Evolutionary conservation across 2,329 filamentous ascomycete species (phyloP), one percentile per base, ranked within the genome.

Genomic region (Arachnomyces sp.): DNA sequence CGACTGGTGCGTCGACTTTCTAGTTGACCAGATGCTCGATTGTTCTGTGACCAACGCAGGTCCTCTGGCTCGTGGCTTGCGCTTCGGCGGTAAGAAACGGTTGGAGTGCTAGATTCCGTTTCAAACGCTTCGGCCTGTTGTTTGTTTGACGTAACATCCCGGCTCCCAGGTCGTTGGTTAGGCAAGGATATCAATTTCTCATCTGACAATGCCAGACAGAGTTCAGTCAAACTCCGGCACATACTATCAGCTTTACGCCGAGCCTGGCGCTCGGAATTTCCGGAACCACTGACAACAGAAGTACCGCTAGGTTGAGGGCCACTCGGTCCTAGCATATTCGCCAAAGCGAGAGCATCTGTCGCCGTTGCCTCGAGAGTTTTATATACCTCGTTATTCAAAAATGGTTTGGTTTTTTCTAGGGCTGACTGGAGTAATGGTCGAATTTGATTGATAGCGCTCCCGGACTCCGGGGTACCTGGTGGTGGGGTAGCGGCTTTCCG

Each of bases 161-260:
- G 51, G 33, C 55, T 62, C 4, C 47, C 52, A n/a, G 52, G 53
- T 34, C 54, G 59, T 36, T 53, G 52, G 31, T 48, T 54, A 21
- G 46, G 33, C 16, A 36, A 15, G 7, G 45, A 39, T 16, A 51
- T 53, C 35, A 60, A 40, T 18, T 60, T 34, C 31, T 78, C 76
- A 47, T 86, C 84, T 21, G 81, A 80, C 39, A 98, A 68, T 1
- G 88, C 85, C 41, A 98, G 76, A 57, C 87, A 95, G 5, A 98
- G 72, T 61, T 98, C 92, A 0, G 90, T 96, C 49, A 98, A 67
- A 55, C 85, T 92, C 39, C 90, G 83, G 60, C 92, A 96, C 57
- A 98, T 80, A 55, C 84, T 88, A 57, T 98, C 90, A 18, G 87
- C 86, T 62, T 95, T 95, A 46, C 90, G 80, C 36, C 88, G 80